A percentile compares a stretch with the other conserved stretches of the same genome.
These are phyloP conservation scores for Candida sojae DNA, from an alignment of 1,139 yeast species.

Conservation along the genomic window DNA sequence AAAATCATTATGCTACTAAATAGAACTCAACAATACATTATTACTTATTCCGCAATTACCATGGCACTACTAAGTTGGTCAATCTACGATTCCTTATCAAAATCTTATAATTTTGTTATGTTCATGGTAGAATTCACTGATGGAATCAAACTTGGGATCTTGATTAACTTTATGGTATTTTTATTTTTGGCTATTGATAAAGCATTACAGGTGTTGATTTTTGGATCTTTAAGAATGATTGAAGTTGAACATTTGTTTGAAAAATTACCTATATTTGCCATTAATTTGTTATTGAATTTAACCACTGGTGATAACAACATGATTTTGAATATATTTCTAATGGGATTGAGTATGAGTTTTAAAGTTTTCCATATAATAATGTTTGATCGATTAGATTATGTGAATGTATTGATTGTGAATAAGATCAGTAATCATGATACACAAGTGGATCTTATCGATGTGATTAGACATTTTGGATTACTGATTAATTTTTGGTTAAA, in stretches of 20 bases:
- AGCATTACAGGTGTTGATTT: constrained; percentile 51
- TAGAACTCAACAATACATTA: constrained; percentile 21
- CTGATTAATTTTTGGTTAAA: constrained; percentile 29
- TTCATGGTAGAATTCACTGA: constrained; percentile 36
- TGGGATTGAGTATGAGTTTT: constrained; percentile 50
- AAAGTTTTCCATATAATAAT: constrained; percentile 78
- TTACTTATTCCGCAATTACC: constrained; percentile 28
- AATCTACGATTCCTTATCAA: constrained; percentile 24
- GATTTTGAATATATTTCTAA: constrained; percentile 45
- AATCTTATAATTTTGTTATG: constrained; percentile 29
- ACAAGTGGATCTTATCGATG: constrained; percentile 15
- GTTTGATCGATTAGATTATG: constrained; percentile 60
- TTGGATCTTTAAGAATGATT: constrained; percentile 73
- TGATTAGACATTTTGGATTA: constrained; percentile 9
- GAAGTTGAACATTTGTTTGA: constrained; percentile 82
- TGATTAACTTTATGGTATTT: constrained; percentile 36
- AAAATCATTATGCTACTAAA: constrained; percentile 5
- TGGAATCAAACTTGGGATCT: constrained; percentile 33
- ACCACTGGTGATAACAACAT: constrained; percentile 60
- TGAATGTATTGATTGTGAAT: constrained; percentile 37
- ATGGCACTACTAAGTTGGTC: constrained; percentile 28
- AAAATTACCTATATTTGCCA: constrained; percentile 54
- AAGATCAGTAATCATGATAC: constrained; percentile 26
- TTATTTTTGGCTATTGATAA: constrained; percentile 43
- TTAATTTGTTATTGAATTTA: constrained; percentile 65